Percentiles rank a stretch among this genome's conserved stretches.
Conservation (phyloP, 805 yeast genomes). For the Candida quercuum region DNA sequence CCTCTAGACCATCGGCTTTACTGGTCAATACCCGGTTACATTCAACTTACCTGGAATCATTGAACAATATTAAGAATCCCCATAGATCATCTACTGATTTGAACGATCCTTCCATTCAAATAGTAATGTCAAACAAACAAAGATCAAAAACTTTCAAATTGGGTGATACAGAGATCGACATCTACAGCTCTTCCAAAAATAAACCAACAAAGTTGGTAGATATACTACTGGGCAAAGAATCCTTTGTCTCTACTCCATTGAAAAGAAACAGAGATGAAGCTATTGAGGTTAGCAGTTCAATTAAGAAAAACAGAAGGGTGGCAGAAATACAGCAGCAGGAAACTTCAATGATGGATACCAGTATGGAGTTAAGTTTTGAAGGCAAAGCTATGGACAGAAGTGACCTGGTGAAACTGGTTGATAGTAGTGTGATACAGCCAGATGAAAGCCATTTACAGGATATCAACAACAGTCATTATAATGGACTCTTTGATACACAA, state of each 20-base stretch:
- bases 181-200: background rate
- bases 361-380: conserved; percentile 38
- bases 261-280: conserved; percentile 25
- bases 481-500: conserved; percentile 16
- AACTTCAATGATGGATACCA: conserved; percentile 13
- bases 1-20: conserved; percentile 12
- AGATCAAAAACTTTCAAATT: conserved; percentile 12
- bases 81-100: background rate
- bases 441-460: conserved; percentile 22
- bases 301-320: conserved; percentile 23
- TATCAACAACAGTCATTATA: conserved; percentile 7
- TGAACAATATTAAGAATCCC: background rate
- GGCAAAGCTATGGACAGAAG: conserved; percentile 40
- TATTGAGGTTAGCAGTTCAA: conserved; percentile 17
- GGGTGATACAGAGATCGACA: conserved; percentile 16
- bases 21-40: conserved; percentile 2
- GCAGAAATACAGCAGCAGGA: conserved; percentile 6
- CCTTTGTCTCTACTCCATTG: conserved; percentile 14
- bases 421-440: conserved; percentile 29
- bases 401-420: conserved; percentile 36
- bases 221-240: conserved; percentile 7
- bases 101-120: conserved; percentile 11
- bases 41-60: conserved; percentile 9
- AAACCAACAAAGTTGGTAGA: conserved; percentile 6
- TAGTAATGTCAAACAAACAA: conserved; percentile 6